Evolutionary conservation across 345 rosid genomes (phyloP).

Genomic region (Bruguiera gymnorhiza): DNA sequence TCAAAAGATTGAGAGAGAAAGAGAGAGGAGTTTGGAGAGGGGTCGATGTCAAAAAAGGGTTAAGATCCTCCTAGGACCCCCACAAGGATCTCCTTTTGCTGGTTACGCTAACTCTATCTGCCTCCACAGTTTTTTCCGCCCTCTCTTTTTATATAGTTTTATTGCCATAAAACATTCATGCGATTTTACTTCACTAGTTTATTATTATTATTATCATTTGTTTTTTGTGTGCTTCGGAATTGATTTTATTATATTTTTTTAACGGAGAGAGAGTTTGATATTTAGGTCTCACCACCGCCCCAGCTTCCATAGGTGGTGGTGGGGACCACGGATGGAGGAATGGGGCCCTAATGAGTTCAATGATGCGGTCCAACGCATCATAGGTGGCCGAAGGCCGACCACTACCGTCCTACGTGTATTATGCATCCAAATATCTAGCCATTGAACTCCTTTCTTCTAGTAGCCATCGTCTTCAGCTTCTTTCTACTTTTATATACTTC

Average conservation of each 20-base stretch:
- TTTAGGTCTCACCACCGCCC: constrained; percentile 40
- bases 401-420: constrained; percentile 82
- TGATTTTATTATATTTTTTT: neutral
- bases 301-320: constrained; percentile 30
- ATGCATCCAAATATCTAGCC: constrained; percentile 15
- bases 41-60: constrained; percentile 41
- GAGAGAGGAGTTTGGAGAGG: constrained; percentile 34
- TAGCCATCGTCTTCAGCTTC: neutral
- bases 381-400: constrained; percentile 68
- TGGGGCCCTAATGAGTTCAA: constrained; percentile 35
- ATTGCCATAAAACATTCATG: neutral
- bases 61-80: constrained; percentile 43
- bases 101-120: constrained; percentile 47
- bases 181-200: no score
- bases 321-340: constrained; percentile 29
- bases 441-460: neutral
- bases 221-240: no score
- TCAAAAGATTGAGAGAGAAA: neutral
- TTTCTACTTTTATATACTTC: neutral
- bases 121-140: constrained; percentile 9
- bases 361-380: constrained; percentile 79
- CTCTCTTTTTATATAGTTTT: neutral
- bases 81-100: constrained; percentile 45
- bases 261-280: neutral
- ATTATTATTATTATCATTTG: no score